Evolutionary conservation across 768 basidiomycete genomes (phyloP).

Genomic region (Collybia sp.): DNA sequence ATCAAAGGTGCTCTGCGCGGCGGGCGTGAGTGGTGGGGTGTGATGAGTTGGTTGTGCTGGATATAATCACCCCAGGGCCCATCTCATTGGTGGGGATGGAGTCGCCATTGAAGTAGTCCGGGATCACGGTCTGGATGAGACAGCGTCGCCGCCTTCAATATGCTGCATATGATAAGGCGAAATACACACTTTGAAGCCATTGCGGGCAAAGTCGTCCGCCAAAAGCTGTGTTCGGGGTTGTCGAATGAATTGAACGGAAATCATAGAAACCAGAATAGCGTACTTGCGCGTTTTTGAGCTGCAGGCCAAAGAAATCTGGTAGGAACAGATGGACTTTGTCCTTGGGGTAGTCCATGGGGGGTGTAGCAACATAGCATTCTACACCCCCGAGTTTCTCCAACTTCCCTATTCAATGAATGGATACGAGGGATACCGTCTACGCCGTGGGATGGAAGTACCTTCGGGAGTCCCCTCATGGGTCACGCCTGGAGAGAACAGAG

Average conservation of each 20-base stretch:
- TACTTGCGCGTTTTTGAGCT: slow-evolving; percentile 41
- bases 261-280: slow-evolving; percentile 4
- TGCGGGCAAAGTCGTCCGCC: slow-evolving; percentile 37
- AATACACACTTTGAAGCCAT: slow-evolving; percentile 35
- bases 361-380: slow-evolving; percentile 48
- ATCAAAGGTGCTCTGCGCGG: slow-evolving; percentile 31
- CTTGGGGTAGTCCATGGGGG: slow-evolving; percentile 43
- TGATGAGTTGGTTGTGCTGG: not conserved
- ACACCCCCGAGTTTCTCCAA: slow-evolving; percentile 43
- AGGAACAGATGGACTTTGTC: slow-evolving; percentile 54
- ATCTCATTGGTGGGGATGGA: slow-evolving; percentile 31
- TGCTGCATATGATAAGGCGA: not conserved
- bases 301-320: slow-evolving; percentile 47
- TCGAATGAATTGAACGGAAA: not conserved
- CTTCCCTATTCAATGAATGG: slow-evolving; percentile 31
- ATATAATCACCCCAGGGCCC: slow-evolving; percentile 21
- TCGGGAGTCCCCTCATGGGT: slow-evolving; percentile 43
- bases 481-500: slow-evolving; percentile 29
- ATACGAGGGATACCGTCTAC: slow-evolving; percentile 4
- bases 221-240: slow-evolving; percentile 23
- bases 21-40: not conserved
- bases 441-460: slow-evolving; percentile 26
- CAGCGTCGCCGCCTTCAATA: not conserved
- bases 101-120: slow-evolving; percentile 40
- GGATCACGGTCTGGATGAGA: slow-evolving; percentile 25